Conservation (phyloP, 75 land plant genomes). For the Chamaecyparis obtusa region DNA sequence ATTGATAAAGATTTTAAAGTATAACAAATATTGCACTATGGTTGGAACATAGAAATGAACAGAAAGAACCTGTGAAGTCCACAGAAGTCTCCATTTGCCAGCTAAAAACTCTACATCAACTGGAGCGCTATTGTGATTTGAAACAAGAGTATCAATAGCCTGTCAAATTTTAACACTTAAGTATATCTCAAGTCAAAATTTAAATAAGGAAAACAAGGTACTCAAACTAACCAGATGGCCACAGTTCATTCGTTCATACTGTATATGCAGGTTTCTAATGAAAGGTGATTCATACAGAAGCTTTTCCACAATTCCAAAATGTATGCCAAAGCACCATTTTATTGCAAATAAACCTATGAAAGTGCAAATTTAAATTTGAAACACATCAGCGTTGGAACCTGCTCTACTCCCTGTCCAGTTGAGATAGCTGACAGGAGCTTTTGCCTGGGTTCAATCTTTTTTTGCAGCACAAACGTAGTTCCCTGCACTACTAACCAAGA, state of each 20-base stretch:
- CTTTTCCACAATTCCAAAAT: slow-evolving; percentile 3
- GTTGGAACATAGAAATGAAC: not conserved
- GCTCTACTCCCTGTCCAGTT: slow-evolving; percentile 40
- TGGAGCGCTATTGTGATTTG: slow-evolving; percentile 25
- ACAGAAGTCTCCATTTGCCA: slow-evolving; percentile 85
- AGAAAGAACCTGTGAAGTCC: slow-evolving; percentile 88
- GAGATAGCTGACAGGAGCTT: slow-evolving; percentile 70
- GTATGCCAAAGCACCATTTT: not conserved
- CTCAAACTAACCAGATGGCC: not conserved
- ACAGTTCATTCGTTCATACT: not conserved
- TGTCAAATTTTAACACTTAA: slow-evolving; percentile 17
- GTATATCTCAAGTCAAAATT: not conserved
- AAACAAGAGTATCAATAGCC: slow-evolving; percentile 78
- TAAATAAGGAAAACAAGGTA: slow-evolving; percentile 5
- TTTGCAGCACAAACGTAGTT: slow-evolving; percentile 96
- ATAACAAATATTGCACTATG: not conserved
- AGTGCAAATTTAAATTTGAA: not conserved
- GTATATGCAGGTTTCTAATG: too few species aligned
- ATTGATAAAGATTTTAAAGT: not conserved
- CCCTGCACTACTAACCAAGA: slow-evolving; percentile 76
- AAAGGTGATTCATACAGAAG: not conserved
- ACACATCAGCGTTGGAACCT: slow-evolving; percentile 34
- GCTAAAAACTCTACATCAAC: slow-evolving; percentile 39
- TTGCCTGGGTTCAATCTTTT: slow-evolving; percentile 76
- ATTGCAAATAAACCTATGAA: not conserved